Base-by-base conservation (phyloP, 345 rosid genomes). In the Lepidium aucheri region DNA sequence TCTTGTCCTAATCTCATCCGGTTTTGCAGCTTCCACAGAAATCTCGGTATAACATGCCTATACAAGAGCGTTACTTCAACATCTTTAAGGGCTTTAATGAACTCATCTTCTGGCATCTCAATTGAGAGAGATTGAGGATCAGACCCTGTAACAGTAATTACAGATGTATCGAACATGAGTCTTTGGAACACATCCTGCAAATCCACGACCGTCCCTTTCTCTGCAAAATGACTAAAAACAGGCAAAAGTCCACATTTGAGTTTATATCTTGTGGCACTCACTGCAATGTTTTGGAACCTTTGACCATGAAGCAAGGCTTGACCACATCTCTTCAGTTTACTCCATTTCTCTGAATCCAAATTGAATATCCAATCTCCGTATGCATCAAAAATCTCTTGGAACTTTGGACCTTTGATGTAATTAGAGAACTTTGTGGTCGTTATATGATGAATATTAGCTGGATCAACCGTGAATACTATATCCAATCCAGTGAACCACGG, bases 141-240 rank as follows among this genome's bases (percentile, higher is more conserved):
- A 5, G 69, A 68, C 1, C 82, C 77, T 8, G 77, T 76, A 1
- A 79, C 58, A 10, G 65, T 53, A 7, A 60, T 47, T 41, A 79
- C 55, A 2, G 77, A 69, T 16, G 69, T 73, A 43, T 84, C 88
- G 9, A 81, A 79, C 15, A 70, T 71, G 28, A 78, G 74, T 57
- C 84, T 68, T 26, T 73, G 69, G 34, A 81, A 68, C 64, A 81
- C 26, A 60, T 77, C 78, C n/a, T 81, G 83, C 24, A 76, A 64
- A 41, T 81, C 63, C 12, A 76, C 45, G 0, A 57, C 18, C 10
- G 10, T 43, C 9, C 16, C 32, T 40, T 61, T 49, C 49, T 70
- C 44, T 6, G 56, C 32, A 40, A 34, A 75, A 13, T 30, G 63
- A 11, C 46, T 68, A 3, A 79, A 70, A 28, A 76, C 53, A 22